Base-by-base conservation (phyloP, 441 rosid genomes). In the Erodium texanum region DNA sequence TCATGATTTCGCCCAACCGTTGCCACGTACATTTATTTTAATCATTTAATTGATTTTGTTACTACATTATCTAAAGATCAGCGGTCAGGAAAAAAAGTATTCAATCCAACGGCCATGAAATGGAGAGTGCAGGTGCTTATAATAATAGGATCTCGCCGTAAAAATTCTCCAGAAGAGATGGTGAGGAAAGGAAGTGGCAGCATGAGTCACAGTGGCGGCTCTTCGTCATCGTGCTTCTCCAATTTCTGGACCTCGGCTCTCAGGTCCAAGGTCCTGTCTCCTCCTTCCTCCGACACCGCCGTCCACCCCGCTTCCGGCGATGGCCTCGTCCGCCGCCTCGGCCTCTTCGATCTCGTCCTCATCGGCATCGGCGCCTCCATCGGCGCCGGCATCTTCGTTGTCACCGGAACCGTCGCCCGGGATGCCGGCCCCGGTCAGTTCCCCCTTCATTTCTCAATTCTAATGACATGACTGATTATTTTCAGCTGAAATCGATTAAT, bases 301-400 rank as follows among this genome's bases (percentile, higher is more conserved):
- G 72, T 70, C 70, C 72, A 68, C 63, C 29, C 81, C 24, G 66
- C 54, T 62, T 68, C 84, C 62, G 68, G 79, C 62, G 82, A 87
- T 64, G 86, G 80, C 62, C 89, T 94, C 70, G 68, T 84, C 64
- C 97, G 97, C 69, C 92, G 92, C 5, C 97, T 94, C 69, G 84
- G 90, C 63, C 85, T 94, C 65, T 66, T 88, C 71, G 97, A 94
- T 71, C 96, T 94, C 75, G 34, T 94, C 58, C 84, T 91, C 58
- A 68, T 94, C 71, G 97, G 99, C 36, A 68, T 94, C 72, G 99
- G 99, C 36, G 99, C 99, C 38, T 91, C 97, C 24, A 80, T 94
- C 56, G 99, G 96, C 34, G 96, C 99, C 70, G 97, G 97, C n/a
- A 87, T 94, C 67, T 94, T 93, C 77, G 97, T 94, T 16, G 87